phyloP scores from a whole-genome alignment of 495 filamentous ascomycete genomes.

The Lichina pygmaea region DNA sequence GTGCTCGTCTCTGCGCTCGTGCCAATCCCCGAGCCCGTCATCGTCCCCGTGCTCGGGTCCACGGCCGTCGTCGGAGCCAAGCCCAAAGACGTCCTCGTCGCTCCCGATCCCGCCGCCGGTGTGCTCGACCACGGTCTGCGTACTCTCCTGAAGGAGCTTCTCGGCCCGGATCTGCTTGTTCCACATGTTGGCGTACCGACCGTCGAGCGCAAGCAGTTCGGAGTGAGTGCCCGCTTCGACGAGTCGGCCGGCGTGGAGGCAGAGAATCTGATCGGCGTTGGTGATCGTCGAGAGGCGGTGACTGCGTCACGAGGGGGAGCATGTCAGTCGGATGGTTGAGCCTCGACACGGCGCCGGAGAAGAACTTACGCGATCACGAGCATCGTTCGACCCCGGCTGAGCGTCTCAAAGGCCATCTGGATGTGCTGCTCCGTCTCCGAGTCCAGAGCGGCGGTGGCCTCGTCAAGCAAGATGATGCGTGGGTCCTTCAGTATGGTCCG shows the following conservation, averaged over 20 bases:
- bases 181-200: constrained; percentile 84
- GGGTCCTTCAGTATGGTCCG: constrained; percentile 91
- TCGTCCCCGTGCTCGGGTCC: too few relatives aligned
- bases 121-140: neutral
- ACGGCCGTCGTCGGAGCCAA: too few relatives aligned
- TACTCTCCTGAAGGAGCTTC: constrained; percentile 1
- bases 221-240: constrained; percentile 69
- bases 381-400: constrained; percentile 65
- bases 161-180: constrained; percentile 80
- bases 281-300: constrained; percentile 90
- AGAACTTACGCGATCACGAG: constrained; percentile 31
- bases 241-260: constrained; percentile 65
- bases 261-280: constrained; percentile 78
- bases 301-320: neutral
- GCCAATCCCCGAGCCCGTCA: too few relatives aligned
- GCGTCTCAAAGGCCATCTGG: constrained; percentile 53
- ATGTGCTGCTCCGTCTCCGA: constrained; percentile 94
- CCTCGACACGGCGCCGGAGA: neutral
- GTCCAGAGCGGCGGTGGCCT: constrained; percentile 86
- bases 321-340: neutral
- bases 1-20: too few relatives aligned
- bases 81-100: neutral
- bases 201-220: constrained; percentile 48
- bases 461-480: constrained; percentile 84
- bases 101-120: neutral